These are phyloP conservation scores for Crotalaria pallida DNA, from an alignment of 306 rosid species.

Conservation along the genomic window DNA sequence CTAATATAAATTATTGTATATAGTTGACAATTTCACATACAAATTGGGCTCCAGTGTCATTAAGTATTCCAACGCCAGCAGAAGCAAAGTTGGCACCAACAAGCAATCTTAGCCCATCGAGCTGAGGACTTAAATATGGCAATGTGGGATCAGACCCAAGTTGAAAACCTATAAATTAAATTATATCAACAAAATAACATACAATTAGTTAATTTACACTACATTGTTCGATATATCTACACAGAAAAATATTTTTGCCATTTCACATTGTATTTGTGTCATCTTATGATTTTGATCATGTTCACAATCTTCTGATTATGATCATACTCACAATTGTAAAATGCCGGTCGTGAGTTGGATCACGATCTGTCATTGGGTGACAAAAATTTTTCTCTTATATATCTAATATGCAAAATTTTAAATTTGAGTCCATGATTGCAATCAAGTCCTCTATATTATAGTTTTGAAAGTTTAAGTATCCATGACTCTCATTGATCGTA, in stretches of 20 bases:
- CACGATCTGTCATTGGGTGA: too few species aligned
- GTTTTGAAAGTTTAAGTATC: too few species aligned
- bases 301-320: too few species aligned
- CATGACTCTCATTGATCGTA: too few species aligned
- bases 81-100: conserved; percentile 67
- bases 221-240: not conserved
- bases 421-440: too few species aligned
- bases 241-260: too few species aligned
- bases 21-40: conserved; percentile 20
- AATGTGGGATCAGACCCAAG: conserved; percentile 37
- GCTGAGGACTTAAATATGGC: conserved; percentile 56
- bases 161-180: conserved; percentile 30
- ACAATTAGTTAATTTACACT: not conserved
- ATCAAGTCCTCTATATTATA: too few species aligned
- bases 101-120: conserved; percentile 38
- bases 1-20: not conserved
- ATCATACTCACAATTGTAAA: too few species aligned
- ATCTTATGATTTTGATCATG: too few species aligned
- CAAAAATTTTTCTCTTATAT: too few species aligned
- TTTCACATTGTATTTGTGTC: too few species aligned
- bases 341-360: too few species aligned
- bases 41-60: conserved; percentile 60
- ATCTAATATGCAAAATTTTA: not conserved
- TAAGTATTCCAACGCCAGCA: conserved; percentile 55
- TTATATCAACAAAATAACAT: not conserved